phyloP scores from a whole-genome alignment of 2,329 filamentous ascomycete species.

The Samsoniella hepiali region DNA sequence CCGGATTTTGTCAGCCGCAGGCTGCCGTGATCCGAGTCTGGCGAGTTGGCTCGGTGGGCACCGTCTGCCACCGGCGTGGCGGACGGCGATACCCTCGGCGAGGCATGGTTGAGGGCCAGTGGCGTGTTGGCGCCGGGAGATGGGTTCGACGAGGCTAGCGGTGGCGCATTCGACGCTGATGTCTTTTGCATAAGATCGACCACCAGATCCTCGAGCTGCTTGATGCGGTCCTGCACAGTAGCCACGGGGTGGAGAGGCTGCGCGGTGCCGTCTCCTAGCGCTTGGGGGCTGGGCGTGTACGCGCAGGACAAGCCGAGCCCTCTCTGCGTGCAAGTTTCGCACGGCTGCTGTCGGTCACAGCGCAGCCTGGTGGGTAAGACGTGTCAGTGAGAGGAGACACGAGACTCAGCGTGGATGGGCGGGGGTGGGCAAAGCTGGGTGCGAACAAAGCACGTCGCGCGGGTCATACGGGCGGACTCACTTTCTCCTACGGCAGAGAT shows the following conservation, averaged over 20 bases:
- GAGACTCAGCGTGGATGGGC: too few relatives aligned
- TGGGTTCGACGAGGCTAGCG: not conserved
- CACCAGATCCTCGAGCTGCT: constrained; percentile 27
- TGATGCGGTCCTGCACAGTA: constrained; percentile 21
- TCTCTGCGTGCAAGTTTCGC: constrained; percentile 23
- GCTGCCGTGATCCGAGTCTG: constrained; percentile 30
- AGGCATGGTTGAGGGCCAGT: not conserved
- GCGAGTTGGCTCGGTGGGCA: not conserved
- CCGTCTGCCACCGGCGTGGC: not conserved
- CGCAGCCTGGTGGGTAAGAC: constrained; percentile 20
- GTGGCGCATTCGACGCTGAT: too few relatives aligned
- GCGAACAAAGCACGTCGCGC: too few relatives aligned
- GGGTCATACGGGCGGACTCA: too few relatives aligned
- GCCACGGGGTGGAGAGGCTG: not conserved
- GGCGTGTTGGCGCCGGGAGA: not conserved
- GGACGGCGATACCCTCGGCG: not conserved
- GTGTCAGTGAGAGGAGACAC: not conserved
- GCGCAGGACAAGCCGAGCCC: constrained; percentile 22
- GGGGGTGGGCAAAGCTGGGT: too few relatives aligned
- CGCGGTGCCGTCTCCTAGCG: too few relatives aligned
- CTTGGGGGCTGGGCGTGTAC: constrained; percentile 21
- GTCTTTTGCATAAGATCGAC: not conserved
- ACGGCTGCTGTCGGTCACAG: constrained; percentile 28
- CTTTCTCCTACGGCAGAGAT: too few relatives aligned
- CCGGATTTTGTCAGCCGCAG: constrained; percentile 27